Percentiles rank a stretch among this genome's conserved stretches.
Conservation (phyloP, 2,329 filamentous ascomycete species). For the Botryotinia globosa region DNA sequence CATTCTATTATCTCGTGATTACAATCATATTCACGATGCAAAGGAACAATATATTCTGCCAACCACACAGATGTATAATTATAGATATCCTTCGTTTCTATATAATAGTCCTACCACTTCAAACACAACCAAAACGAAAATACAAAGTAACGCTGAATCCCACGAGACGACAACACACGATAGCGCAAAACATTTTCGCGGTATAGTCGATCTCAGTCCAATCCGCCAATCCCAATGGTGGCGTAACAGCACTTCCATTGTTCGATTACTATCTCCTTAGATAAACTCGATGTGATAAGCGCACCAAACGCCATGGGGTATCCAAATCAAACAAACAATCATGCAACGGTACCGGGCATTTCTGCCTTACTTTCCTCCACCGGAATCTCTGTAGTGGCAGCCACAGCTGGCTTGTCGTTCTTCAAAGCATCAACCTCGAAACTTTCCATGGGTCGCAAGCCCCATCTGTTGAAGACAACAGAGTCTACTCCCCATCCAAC, state of each 20-base stretch:
- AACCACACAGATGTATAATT: neutral
- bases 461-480: constrained; percentile 80
- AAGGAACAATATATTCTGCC: neutral
- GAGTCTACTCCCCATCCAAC: constrained; percentile 89
- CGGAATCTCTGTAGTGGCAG: neutral
- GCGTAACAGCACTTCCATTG: constrained; percentile 48
- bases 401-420: constrained; percentile 4
- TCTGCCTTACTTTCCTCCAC: neutral
- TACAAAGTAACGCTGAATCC: constrained; percentile 24
- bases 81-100: neutral
- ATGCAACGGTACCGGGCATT: constrained; percentile 5
- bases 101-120: neutral
- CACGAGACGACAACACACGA: constrained; percentile 40
- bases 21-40: neutral
- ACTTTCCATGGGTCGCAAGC: constrained; percentile 69
- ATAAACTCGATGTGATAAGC: constrained; percentile 32
- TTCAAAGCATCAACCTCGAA: constrained; percentile 35
- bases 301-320: constrained; percentile 37
- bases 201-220: constrained; percentile 40
- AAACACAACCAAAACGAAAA: neutral
- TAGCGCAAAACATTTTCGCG: constrained; percentile 56
- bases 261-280: constrained; percentile 43
- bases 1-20: neutral
- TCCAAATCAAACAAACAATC: neutral
- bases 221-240: constrained; percentile 48